Percentiles rank a stretch among this genome's conserved stretches.
phyloP scores from a whole-genome alignment of 2,329 filamentous ascomycete species.

The Fusarium hainanense region DNA sequence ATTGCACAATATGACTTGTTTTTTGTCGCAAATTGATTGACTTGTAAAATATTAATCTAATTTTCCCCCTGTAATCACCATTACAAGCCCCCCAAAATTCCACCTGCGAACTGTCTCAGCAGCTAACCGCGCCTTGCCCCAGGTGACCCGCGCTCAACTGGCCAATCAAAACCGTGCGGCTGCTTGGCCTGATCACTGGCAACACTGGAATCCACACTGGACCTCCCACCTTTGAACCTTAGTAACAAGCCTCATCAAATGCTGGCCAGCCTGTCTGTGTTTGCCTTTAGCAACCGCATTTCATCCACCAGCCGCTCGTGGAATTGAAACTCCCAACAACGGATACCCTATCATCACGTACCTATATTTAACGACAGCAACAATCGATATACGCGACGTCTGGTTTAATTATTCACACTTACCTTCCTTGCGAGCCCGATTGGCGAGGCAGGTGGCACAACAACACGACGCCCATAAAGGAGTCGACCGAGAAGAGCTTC shows the following conservation, averaged over 20 bases:
- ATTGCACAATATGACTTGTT: neutral
- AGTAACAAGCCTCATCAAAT: slow-evolving; percentile 32
- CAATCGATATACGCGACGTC: slow-evolving; percentile 28
- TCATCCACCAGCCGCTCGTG: slow-evolving; percentile 32
- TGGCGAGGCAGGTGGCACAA: slow-evolving; percentile 29
- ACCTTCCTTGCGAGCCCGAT: slow-evolving; percentile 21
- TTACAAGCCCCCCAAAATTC: slow-evolving; percentile 11
- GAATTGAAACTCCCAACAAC: slow-evolving; percentile 38
- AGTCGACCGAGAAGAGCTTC: slow-evolving; percentile 11
- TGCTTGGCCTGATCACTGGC: slow-evolving; percentile 38
- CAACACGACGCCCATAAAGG: slow-evolving; percentile 13
- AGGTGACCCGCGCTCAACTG: slow-evolving; percentile 32
- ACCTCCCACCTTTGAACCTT: slow-evolving; percentile 42
- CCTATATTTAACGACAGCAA: slow-evolving; percentile 22
- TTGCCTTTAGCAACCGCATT: slow-evolving; percentile 35
- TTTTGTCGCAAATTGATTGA: neutral
- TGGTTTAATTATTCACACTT: slow-evolving; percentile 18
- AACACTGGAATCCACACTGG: slow-evolving; percentile 11
- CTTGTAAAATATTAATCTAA: neutral
- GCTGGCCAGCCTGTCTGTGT: slow-evolving; percentile 32
- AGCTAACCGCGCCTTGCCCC: slow-evolving; percentile 39
- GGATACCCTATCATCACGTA: slow-evolving; percentile 15
- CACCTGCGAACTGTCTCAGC: slow-evolving; percentile 19
- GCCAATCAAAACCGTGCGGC: slow-evolving; percentile 40
- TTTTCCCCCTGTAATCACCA: slow-evolving; percentile 4